These are phyloP conservation scores for Pleurotus eryngii DNA, from an alignment of 768 basidiomycete genomes.

Conservation along the genomic window DNA sequence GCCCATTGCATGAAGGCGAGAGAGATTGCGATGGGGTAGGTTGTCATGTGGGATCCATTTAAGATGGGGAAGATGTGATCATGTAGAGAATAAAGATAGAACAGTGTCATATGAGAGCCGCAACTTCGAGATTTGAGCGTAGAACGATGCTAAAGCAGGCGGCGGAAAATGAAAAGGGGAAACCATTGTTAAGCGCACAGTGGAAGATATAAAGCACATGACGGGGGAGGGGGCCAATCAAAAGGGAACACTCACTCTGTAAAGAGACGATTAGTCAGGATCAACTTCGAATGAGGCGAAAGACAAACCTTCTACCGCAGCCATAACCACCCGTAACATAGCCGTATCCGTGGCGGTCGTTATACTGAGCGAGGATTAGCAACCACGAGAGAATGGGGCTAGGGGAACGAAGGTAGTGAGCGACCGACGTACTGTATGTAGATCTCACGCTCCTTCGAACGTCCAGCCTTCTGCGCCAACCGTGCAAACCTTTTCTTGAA, in stretches of 20 bases:
- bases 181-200: conserved; percentile 29
- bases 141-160: conserved; percentile 57
- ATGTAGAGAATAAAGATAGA: conserved; percentile 10
- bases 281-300: conserved; percentile 3
- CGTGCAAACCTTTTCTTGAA: conserved; percentile 84
- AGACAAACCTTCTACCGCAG: conserved; percentile 85
- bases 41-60: not conserved
- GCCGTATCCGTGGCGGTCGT: conserved; percentile 91
- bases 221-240: conserved; percentile 18
- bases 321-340: conserved; percentile 88
- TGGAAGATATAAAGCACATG: conserved; percentile 15
- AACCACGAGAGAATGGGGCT: not conserved
- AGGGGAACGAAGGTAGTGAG: conserved; percentile 7
- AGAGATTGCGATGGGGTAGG: conserved; percentile 6
- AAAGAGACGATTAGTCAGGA: conserved; percentile 15
- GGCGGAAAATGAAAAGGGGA: conserved; percentile 15
- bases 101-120: conserved; percentile 54
- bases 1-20: not conserved
- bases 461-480: conserved; percentile 80
- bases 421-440: conserved; percentile 78
- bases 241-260: conserved; percentile 61
- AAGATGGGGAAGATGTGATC: conserved; percentile 1
- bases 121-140: conserved; percentile 60
- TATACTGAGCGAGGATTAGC: conserved; percentile 43
- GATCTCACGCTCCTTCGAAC: conserved; percentile 84